These are phyloP conservation scores for Chalciporus chontae DNA, from an alignment of 768 basidiomycete species.

Conservation along the genomic window DNA sequence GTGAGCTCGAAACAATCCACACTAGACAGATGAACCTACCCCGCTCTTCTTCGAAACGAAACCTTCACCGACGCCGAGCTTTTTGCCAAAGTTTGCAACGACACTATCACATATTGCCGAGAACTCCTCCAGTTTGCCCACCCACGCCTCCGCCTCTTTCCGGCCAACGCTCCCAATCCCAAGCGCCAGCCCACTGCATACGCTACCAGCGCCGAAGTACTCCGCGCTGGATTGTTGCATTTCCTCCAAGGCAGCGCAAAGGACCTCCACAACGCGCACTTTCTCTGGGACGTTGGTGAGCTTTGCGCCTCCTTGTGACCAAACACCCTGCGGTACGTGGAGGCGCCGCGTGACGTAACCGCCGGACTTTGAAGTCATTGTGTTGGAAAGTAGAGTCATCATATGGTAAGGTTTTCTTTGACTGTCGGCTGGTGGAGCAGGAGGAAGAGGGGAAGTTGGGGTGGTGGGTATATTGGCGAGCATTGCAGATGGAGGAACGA, in stretches of 20 bases:
- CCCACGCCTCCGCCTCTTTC: slow-evolving; percentile 79
- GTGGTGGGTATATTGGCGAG: slow-evolving; percentile 63
- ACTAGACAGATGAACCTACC: slow-evolving; percentile 32
- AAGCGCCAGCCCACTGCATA: slow-evolving; percentile 67
- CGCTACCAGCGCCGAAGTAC: slow-evolving; percentile 74
- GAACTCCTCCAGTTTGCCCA: slow-evolving; percentile 76
- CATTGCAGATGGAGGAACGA: slow-evolving; percentile 45
- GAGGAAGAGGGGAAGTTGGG: slow-evolving; percentile 76
- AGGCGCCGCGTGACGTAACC: slow-evolving; percentile 83
- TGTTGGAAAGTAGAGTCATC: slow-evolving; percentile 76
- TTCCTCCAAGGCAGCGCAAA: slow-evolving; percentile 77
- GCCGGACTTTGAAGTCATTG: slow-evolving; percentile 78
- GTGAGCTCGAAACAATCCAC: slow-evolving; percentile 9
- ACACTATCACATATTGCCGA: slow-evolving; percentile 75
- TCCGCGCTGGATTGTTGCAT: slow-evolving; percentile 69
- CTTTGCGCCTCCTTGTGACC: slow-evolving; percentile 89
- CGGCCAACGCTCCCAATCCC: slow-evolving; percentile 75
- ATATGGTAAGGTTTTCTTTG: slow-evolving; percentile 86
- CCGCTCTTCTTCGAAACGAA: slow-evolving; percentile 78
- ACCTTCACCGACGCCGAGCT: slow-evolving; percentile 85
- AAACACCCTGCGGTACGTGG: slow-evolving; percentile 86
- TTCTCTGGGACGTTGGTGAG: slow-evolving; percentile 80
- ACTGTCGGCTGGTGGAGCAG: slow-evolving; percentile 65
- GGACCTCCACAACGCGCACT: slow-evolving; percentile 76
- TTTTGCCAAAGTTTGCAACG: slow-evolving; percentile 79